Evolutionary conservation across 148 eudicot species (phyloP), one percentile per base, ranked within the genome.

Genomic region (Nepenthes mirabilis): DNA sequence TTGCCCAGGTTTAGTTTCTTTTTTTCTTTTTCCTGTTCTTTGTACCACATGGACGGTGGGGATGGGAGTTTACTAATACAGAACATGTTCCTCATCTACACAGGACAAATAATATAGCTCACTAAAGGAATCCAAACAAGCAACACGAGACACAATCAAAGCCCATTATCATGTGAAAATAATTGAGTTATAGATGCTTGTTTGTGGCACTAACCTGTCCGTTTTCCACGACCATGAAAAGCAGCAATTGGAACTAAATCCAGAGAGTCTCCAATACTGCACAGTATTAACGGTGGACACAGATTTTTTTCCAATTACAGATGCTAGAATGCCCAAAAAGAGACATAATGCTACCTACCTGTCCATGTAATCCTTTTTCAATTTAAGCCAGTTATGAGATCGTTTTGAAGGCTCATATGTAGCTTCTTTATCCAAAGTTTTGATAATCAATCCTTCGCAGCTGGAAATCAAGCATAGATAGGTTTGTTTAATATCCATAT

Each of bases 351-450:
- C 11, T 11, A 11, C 13, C 50, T 70, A 83, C 97, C 88, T 83
- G 34, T 91, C 91, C 91, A 93, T 88, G 65, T 88, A 93, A 75
- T 93, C 98, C 77, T 88, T 93, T 60, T 93, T 88, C 79, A 93
- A 50, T 64, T 93, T 93, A 43, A 93, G 77, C 98, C 98, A 93
- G 77, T 93, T 93, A 67, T 88, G 75, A 37, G 98, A 93, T 69
- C 98, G 81, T 70, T 88, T 88, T 56, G 98, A 77, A 49, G 98
- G 98, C 80, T 93, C 98, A 76, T 93, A 93, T 12, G 98, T 93
- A 58, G 98, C 96, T 64, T 93, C 96, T 74, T 50, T 80, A 58
- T 70, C 79, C 83, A 93, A 70, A 47, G 98, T 88, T 84, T 93
- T 93, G 77, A 93, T 82, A 55, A 93, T 93, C 77, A 93, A 68